Percentiles rank a stretch among this genome's conserved stretches.
These are phyloP conservation scores for Xerocomellus intermedius DNA, from an alignment of 768 basidiomycete species.

Conservation along the genomic window DNA sequence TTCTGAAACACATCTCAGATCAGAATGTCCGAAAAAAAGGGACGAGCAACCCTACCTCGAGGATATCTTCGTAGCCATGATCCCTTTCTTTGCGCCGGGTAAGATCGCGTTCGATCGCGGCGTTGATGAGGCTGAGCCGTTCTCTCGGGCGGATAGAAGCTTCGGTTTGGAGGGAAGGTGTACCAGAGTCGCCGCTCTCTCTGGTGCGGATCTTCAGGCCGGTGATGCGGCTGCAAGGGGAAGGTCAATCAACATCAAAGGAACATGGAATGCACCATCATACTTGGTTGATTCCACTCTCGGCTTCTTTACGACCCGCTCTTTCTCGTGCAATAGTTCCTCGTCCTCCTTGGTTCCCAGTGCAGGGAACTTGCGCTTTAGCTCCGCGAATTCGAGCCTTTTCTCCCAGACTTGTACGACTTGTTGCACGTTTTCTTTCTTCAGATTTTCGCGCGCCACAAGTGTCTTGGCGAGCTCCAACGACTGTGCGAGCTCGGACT, in stretches of 20 bases:
- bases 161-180: slow-evolving; percentile 43
- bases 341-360: slow-evolving; percentile 68
- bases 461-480: slow-evolving; percentile 71
- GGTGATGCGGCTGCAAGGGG: slow-evolving; percentile 41
- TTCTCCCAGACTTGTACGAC: slow-evolving; percentile 75
- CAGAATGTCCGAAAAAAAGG: background rate
- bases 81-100: slow-evolving; percentile 69
- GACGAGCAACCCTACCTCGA: slow-evolving; percentile 57
- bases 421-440: slow-evolving; percentile 61
- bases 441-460: slow-evolving; percentile 69
- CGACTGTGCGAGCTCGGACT: slow-evolving; percentile 69
- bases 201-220: slow-evolving; percentile 54
- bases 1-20: slow-evolving; percentile 43
- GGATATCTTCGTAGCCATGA: slow-evolving; percentile 81
- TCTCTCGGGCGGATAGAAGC: slow-evolving; percentile 62
- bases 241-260: background rate
- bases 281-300: slow-evolving; percentile 35
- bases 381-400: slow-evolving; percentile 68
- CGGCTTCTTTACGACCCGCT: slow-evolving; percentile 56
- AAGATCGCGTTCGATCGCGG: slow-evolving; percentile 60
- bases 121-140: slow-evolving; percentile 52
- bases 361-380: slow-evolving; percentile 72
- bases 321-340: slow-evolving; percentile 72
- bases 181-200: slow-evolving; percentile 40
- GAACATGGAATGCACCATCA: background rate